These are phyloP conservation scores for Leucosporidium yakuticum DNA, from an alignment of 768 basidiomycete species.

Conservation along the genomic window DNA sequence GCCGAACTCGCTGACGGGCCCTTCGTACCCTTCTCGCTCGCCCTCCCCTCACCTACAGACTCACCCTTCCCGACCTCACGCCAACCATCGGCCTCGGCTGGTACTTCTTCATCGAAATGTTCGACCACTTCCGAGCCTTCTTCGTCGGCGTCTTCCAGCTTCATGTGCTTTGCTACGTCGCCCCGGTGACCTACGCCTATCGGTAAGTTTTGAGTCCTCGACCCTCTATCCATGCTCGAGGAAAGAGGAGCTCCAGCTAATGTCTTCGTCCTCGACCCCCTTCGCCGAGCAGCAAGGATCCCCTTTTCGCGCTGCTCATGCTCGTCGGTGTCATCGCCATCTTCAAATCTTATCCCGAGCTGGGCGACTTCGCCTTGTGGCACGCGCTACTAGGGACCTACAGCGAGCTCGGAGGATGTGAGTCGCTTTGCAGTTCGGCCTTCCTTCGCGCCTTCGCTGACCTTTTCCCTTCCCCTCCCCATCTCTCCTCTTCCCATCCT, in stretches of 20 bases:
- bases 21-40: neutral
- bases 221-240: neutral
- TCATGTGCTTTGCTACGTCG: conserved; percentile 73
- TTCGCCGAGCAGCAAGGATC: conserved; percentile 59
- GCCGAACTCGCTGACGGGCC: neutral
- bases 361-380: conserved; percentile 84
- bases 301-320: conserved; percentile 70
- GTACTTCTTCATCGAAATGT: conserved; percentile 99
- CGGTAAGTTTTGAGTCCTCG: conserved; percentile 5
- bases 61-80: conserved; percentile 78
- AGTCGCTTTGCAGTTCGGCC: conserved; percentile 42
- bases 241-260: neutral
- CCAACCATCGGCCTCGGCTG: conserved; percentile 95
- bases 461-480: neutral
- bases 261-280: no score
- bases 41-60: conserved; percentile 47
- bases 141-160: conserved; percentile 89
- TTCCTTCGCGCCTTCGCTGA: neutral
- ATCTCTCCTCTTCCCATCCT: no score
- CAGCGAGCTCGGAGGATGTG: conserved; percentile 76
- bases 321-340: conserved; percentile 68
- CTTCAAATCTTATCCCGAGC: conserved; percentile 87
- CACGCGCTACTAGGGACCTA: conserved; percentile 72
- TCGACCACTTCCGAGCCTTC: conserved; percentile 92
- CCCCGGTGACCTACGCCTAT: conserved; percentile 52